Evolutionary conservation across 176 grass and related monocot species (phyloP), one percentile per base, ranked within the genome.

Genomic region (Eremochloa ophiuroides): DNA sequence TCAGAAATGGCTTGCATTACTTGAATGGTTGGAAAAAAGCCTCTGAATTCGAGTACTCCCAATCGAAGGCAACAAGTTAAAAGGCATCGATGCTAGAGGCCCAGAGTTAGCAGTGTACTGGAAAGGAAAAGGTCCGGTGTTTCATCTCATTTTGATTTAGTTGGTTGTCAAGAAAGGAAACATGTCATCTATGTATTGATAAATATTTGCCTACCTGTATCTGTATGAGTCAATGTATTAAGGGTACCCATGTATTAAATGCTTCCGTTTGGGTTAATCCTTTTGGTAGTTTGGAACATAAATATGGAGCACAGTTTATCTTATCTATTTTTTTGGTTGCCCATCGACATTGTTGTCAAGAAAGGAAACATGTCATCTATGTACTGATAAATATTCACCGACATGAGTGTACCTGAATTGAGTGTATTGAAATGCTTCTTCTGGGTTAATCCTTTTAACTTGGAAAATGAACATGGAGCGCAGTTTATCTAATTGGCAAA

Each of bases 171-270:
- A 58, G 27, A 56, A 76, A 65, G 58, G 33, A 76, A 78, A 30
- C 18, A 65, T 64, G 31, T 33, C 18, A 47, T 46, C 34, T 33
- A 48, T 79, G 59, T 77, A 63, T 71, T n/a, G 58, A 48, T 83
- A 20, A 34, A 27, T 25, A 25, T 63, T 53, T 63, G 29, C 11
- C 33, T 30, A 31, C 11, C 10, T 40, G 55, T 58, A 31, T 10
- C 10, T 40, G 55, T 58, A 58, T 8, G 9, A 58, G 55, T 58
- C 2, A n/a, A 63, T 42, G 22, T 63, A 29, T 39, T 35, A 26
- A n/a, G n/a, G n/a, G n/a, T n/a, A n/a, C n/a, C n/a, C n/a, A n/a
- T n/a, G n/a, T n/a, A n/a, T n/a, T n/a, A 67, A 8, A 62, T 55
- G 64, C 17, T 70, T 42, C 1, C 16, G 33, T 69, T 76, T 62